These are phyloP conservation scores for Lactarius pseudohatsudake DNA, from an alignment of 768 basidiomycete genomes.

Conservation along the genomic window DNA sequence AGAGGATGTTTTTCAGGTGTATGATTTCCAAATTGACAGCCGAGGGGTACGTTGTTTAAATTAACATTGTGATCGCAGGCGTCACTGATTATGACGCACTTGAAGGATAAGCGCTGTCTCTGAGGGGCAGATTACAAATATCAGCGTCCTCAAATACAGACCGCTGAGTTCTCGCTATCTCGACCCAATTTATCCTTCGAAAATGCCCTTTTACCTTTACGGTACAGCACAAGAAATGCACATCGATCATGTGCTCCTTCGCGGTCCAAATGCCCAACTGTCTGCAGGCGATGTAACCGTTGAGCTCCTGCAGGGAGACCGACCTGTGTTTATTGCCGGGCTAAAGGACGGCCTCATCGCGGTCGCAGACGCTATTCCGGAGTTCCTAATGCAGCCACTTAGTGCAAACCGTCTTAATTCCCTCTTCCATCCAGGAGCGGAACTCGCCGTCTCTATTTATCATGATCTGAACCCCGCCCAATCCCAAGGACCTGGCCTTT, in stretches of 20 bases:
- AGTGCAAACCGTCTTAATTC: slow-evolving; percentile 2
- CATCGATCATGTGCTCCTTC: slow-evolving; percentile 39
- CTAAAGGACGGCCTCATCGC: slow-evolving; percentile 27
- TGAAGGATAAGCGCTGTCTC: slow-evolving; percentile 23
- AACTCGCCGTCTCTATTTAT: slow-evolving; percentile 24
- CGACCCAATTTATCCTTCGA: slow-evolving; percentile 35
- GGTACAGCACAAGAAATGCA: slow-evolving; percentile 35
- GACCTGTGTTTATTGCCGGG: slow-evolving; percentile 14
- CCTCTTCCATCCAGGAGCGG: slow-evolving; percentile 26
- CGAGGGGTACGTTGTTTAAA: slow-evolving; percentile 12
- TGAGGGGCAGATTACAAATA: slow-evolving; percentile 31
- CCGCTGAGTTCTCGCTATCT: slow-evolving; percentile 35
- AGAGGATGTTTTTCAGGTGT: slow-evolving; percentile 10
- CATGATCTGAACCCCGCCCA: slow-evolving; percentile 16
- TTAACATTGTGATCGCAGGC: background rate
- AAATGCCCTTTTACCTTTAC: slow-evolving; percentile 45
- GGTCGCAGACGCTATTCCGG: slow-evolving; percentile 26
- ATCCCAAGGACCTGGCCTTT: slow-evolving; percentile 26
- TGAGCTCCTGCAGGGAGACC: slow-evolving; percentile 19
- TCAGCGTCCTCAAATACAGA: slow-evolving; percentile 37
- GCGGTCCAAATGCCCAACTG: slow-evolving; percentile 31
- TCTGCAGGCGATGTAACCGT: slow-evolving; percentile 27
- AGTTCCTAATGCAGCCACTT: slow-evolving; percentile 30
- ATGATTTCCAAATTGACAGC: slow-evolving; percentile 24
- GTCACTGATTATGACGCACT: background rate